Conservation (phyloP, 2,329 filamentous ascomycete species). For the Sporothrix luriei region DNA sequence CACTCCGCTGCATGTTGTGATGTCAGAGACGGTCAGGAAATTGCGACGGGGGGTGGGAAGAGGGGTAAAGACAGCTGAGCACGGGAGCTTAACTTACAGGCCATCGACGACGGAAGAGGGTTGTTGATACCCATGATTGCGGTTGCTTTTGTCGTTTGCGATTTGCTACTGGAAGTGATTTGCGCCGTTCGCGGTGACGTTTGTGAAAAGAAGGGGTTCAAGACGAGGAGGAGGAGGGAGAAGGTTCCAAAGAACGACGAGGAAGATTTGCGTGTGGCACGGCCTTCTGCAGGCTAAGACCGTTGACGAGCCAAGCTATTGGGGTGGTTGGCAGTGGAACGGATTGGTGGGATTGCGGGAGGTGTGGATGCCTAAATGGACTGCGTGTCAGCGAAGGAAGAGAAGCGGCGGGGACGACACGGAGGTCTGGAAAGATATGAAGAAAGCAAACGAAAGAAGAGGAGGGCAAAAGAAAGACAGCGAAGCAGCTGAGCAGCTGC, state of each 20-base stretch:
- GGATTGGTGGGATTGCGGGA: slow-evolving; percentile 22
- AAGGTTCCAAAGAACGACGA: slow-evolving; percentile 12
- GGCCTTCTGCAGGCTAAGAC: slow-evolving; percentile 21
- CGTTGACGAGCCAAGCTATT: slow-evolving; percentile 26
- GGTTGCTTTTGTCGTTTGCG: slow-evolving; percentile 1
- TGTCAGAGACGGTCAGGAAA: slow-evolving; percentile 7
- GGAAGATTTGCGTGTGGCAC: slow-evolving; percentile 16
- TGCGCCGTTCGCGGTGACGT: slow-evolving; percentile 10
- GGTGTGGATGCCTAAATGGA: slow-evolving; percentile 28
- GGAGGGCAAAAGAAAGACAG: neutral
- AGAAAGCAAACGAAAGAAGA: neutral
- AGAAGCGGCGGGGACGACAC: neutral
- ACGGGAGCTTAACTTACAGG: slow-evolving; percentile 57
- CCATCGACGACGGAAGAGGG: slow-evolving; percentile 66
- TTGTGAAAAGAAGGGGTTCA: slow-evolving; percentile 16
- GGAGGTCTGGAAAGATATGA: neutral
- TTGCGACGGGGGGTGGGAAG: slow-evolving; percentile 3
- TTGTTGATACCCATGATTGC: slow-evolving; percentile 64
- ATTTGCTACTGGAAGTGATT: neutral
- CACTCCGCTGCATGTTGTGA: slow-evolving; percentile 72
- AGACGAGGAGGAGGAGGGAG: neutral
- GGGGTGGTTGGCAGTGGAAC: slow-evolving; percentile 23
- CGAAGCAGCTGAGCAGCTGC: neutral
- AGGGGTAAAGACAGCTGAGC: neutral
- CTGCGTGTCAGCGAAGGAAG: slow-evolving; percentile 18